phyloP scores from a whole-genome alignment of 257 asterid genomes.

The Nicotiana knightiana region DNA sequence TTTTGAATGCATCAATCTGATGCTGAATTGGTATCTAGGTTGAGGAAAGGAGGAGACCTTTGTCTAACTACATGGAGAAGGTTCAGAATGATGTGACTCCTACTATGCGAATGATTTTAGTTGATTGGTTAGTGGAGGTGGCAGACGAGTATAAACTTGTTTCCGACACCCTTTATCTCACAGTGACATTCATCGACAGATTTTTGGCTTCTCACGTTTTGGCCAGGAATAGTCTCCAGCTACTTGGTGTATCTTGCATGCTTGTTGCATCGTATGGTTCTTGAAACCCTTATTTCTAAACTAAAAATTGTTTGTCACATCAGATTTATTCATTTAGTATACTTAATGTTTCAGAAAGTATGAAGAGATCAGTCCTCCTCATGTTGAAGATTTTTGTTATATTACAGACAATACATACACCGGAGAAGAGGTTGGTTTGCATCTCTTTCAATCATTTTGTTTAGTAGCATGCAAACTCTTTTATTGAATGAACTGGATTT shows the following conservation, averaged over 20 bases:
- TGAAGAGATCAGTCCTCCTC: constrained; percentile 82
- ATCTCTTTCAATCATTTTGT: constrained; percentile 1
- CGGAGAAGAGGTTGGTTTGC: constrained; percentile 56
- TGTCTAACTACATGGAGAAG: constrained; percentile 65
- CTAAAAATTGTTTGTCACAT: not conserved
- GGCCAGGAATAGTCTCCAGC: constrained; percentile 66
- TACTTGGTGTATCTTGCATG: constrained; percentile 89
- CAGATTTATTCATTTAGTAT: constrained; percentile 11
- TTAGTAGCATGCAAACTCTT: not conserved
- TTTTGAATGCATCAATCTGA: constrained; percentile 8
- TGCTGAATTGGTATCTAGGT: constrained; percentile 39
- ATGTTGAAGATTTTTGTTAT: constrained; percentile 72
- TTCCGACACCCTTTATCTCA: constrained; percentile 66
- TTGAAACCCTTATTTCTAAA: not conserved
- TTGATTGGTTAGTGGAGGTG: constrained; percentile 93
- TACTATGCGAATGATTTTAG: constrained; percentile 62
- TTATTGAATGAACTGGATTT: not conserved
- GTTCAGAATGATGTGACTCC: constrained; percentile 60
- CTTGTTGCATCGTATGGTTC: constrained; percentile 79
- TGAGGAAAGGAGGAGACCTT: constrained; percentile 61
- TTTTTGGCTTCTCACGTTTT: constrained; percentile 52
- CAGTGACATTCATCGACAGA: constrained; percentile 68
- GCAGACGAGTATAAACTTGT: constrained; percentile 71
- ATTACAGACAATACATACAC: constrained; percentile 83
- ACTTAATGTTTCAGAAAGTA: constrained; percentile 53